phyloP scores from a whole-genome alignment of 176 grass and related monocot species.

The Areca catechu region DNA sequence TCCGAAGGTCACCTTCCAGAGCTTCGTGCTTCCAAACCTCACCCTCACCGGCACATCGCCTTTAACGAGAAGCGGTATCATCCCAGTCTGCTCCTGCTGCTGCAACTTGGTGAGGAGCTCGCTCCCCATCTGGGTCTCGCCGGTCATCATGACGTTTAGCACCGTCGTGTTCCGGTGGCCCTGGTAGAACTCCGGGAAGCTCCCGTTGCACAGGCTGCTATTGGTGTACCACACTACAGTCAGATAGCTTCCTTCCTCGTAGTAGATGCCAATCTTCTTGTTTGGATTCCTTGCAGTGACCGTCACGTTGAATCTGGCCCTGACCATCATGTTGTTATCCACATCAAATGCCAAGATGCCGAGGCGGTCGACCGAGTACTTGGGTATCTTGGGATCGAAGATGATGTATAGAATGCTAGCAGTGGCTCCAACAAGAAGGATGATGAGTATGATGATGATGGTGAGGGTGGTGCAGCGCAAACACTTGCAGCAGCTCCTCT shows the following conservation, averaged over 20 bases:
- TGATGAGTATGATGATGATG: constrained; percentile 20
- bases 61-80: constrained; percentile 37
- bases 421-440: constrained; percentile 51
- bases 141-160: constrained; percentile 29
- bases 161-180: constrained; percentile 63
- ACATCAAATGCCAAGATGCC: constrained; percentile 40
- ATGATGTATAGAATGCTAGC: constrained; percentile 69
- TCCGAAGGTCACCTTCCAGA: constrained; percentile 62
- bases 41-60: constrained; percentile 56
- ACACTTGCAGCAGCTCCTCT: constrained; percentile 49
- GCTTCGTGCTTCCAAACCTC: constrained; percentile 63
- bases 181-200: constrained; percentile 77
- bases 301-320: constrained; percentile 53
- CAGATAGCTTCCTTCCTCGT: constrained; percentile 50
- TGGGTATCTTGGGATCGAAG: constrained; percentile 77
- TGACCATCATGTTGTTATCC: constrained; percentile 15
- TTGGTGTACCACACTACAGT: constrained; percentile 53
- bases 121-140: constrained; percentile 39
- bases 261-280: constrained; percentile 71
- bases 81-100: constrained; percentile 32
- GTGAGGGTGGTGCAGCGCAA: constrained; percentile 48
- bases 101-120: constrained; percentile 29
- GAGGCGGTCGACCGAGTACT: constrained; percentile 62
- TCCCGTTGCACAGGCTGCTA: constrained; percentile 49
- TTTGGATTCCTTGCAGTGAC: constrained; percentile 65